Evolutionary conservation across 345 rosid genomes (phyloP), one percentile per base, ranked within the genome.

Genomic region (Boechera divaricarpa): DNA sequence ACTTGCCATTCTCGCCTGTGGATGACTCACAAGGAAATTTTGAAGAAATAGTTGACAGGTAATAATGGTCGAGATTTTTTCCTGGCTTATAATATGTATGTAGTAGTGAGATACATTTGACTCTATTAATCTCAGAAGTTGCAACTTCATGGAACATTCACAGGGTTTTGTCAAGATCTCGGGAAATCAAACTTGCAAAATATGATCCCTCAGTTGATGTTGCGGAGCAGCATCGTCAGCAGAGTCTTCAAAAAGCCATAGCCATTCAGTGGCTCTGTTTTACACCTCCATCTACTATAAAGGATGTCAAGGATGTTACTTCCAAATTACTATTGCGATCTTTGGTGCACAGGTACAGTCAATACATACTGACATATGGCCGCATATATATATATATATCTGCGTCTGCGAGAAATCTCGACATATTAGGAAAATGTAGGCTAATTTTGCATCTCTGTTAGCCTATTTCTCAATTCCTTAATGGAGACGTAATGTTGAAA

Each of bases 191-290:
- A 82, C 79, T 72, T 78, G 89, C 86, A 77, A 88, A 91, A 79
- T 86, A 91, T 82, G 97, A 92, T 64, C 79, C 85, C 61, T 84
- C 91, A 79, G 82, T 87, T 66, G 96, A 91, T 72, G 89, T 92
- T 82, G 92, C 91, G 5, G 98, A 95, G 85, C 96, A 95, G 84
- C 97, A 92, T 68, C 92, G 91, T 72, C 82, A 86, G 82, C 96
- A 86, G 78, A 95, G 98, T 86, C 94, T 95, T 73, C 91, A 92
- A 73, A 95, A 95, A 78, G 98, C 99, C 76, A 86, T 84, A 84
- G 94, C 83, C 51, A 87, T 94, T 76, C 98, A 92, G 78, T 94
- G 98, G 97, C 95, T 94, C 67, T 94, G 98, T 87, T 94, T 94
- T 80, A 90, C 97, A 57, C 97, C 98, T 56, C 98, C 98, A 48